Evolutionary conservation across 2,329 filamentous ascomycete genomes (phyloP).

Genomic region (Fusarium algeriense): DNA sequence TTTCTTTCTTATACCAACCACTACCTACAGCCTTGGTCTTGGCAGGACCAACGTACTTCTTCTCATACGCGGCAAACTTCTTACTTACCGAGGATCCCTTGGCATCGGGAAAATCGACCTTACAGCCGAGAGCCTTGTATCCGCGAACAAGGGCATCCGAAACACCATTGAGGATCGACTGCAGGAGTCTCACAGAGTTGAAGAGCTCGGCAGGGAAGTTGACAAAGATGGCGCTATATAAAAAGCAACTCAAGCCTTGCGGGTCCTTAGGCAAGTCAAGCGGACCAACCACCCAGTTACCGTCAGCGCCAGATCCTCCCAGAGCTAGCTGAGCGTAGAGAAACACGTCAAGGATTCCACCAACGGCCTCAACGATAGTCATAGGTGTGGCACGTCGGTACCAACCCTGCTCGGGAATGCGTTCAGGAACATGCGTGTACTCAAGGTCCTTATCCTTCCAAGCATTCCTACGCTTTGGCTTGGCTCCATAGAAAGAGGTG

Average conservation of each 20-base stretch:
- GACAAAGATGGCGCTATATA: slow-evolving; percentile 26
- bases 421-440: slow-evolving; percentile 28
- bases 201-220: slow-evolving; percentile 27
- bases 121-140: slow-evolving; percentile 24
- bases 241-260: slow-evolving; percentile 20
- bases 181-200: slow-evolving; percentile 10
- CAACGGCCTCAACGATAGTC: slow-evolving; percentile 25
- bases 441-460: slow-evolving; percentile 27
- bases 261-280: slow-evolving; percentile 2
- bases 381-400: slow-evolving; percentile 29
- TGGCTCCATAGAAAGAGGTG: slow-evolving; percentile 30
- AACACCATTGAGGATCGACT: slow-evolving; percentile 13
- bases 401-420: slow-evolving; percentile 30
- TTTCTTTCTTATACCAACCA: slow-evolving; percentile 16
- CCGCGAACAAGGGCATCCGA: slow-evolving; percentile 10
- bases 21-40: slow-evolving; percentile 24
- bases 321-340: slow-evolving; percentile 20
- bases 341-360: slow-evolving; percentile 25
- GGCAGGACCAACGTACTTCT: slow-evolving; percentile 24
- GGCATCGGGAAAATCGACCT: slow-evolving; percentile 24
- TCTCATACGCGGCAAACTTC: slow-evolving; percentile 16
- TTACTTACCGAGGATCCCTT: slow-evolving; percentile 13
- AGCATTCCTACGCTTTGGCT: slow-evolving; percentile 13
- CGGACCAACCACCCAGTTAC: slow-evolving; percentile 19
- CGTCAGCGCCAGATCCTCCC: slow-evolving; percentile 22